A percentile compares a stretch with the other conserved stretches of the same genome.
phyloP scores from a whole-genome alignment of 768 basidiomycete species.

The Serpula lacrymans region DNA sequence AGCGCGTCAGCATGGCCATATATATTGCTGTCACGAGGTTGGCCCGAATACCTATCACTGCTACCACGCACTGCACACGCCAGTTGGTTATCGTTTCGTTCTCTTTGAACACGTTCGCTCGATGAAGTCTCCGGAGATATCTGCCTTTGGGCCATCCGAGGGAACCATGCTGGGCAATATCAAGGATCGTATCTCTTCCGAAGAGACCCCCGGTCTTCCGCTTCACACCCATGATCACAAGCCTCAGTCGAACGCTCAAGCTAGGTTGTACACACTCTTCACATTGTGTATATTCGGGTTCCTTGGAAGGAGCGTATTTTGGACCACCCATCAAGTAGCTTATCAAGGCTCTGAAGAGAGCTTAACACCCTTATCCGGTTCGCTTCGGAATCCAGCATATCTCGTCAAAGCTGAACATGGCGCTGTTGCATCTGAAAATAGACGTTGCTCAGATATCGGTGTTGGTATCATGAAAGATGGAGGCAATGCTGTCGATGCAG shows the following conservation, averaged over 20 bases:
- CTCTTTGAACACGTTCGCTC: too few relatives aligned
- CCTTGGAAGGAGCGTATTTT: background rate
- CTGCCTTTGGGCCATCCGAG: too few relatives aligned
- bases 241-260: background rate
- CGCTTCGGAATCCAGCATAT: conserved; percentile 49
- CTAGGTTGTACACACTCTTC: background rate
- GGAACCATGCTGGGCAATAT: too few relatives aligned
- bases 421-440: conserved; percentile 89
- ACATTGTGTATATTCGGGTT: background rate
- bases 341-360: too few relatives aligned
- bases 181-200: conserved; percentile 1
- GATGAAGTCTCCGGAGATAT: too few relatives aligned
- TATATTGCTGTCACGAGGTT: too few relatives aligned
- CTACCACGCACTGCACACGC: too few relatives aligned
- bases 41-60: background rate
- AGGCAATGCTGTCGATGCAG: conserved; percentile 90
- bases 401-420: conserved; percentile 65
- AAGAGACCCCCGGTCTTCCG: conserved; percentile 12
- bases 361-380: background rate
- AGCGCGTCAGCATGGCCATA: background rate
- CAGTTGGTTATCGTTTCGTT: too few relatives aligned
- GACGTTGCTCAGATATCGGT: conserved; percentile 82
- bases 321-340: too few relatives aligned
- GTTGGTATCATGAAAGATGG: conserved; percentile 73
- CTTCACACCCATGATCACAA: conserved; percentile 8